Evolutionary conservation across 1,284 basidiomycete species (phyloP).

Genomic region (Mycena citricolor): DNA sequence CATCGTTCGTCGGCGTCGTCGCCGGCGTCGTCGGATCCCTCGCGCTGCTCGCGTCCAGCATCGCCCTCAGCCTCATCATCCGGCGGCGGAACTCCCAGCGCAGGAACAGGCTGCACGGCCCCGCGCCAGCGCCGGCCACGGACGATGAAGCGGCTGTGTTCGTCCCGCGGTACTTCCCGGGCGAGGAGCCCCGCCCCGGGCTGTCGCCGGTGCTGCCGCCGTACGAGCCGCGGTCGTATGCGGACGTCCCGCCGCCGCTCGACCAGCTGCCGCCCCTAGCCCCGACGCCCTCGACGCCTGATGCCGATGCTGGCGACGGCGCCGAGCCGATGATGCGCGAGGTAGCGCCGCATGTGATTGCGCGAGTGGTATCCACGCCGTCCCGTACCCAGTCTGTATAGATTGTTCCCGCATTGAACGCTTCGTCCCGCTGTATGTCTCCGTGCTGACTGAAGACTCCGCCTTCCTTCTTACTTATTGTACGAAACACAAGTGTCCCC

Average conservation of each 20-base stretch:
- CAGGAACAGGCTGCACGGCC: slow-evolving; percentile 39
- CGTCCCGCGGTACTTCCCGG: slow-evolving; percentile 55
- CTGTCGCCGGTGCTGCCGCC: slow-evolving; percentile 38
- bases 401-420: too few species aligned
- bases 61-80: slow-evolving; percentile 50
- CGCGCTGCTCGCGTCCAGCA: slow-evolving; percentile 42
- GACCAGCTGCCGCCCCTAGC: slow-evolving; percentile 24
- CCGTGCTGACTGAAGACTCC: too few species aligned
- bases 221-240: slow-evolving; percentile 25
- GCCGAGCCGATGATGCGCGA: too few species aligned
- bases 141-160: slow-evolving; percentile 48
- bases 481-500: too few species aligned
- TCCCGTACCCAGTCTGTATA: too few species aligned
- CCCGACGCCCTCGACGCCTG: too few species aligned
- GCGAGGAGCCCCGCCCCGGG: slow-evolving; percentile 40
- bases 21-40: slow-evolving; percentile 53
- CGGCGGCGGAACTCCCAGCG: slow-evolving; percentile 43
- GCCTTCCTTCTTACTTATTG: too few species aligned
- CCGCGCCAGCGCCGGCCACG: slow-evolving; percentile 36
- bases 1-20: slow-evolving; percentile 53
- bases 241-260: slow-evolving; percentile 28
- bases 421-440: too few species aligned
- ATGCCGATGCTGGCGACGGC: too few species aligned
- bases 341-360: too few species aligned
- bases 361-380: too few species aligned